phyloP scores from a whole-genome alignment of 345 rosid genomes.

The Eucalyptus regnans region DNA sequence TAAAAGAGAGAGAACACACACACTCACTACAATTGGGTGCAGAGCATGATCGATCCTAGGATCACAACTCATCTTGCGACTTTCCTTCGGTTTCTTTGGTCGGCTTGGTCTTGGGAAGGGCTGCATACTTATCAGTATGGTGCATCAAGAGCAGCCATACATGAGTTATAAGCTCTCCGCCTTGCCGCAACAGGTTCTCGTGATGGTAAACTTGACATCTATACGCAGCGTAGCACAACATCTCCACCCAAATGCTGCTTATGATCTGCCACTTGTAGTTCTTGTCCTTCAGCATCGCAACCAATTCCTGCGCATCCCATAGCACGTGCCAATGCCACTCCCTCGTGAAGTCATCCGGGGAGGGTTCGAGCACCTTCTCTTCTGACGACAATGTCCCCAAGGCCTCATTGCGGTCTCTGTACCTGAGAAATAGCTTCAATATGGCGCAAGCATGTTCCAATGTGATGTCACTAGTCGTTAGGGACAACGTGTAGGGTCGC shows the following conservation, averaged over 20 bases:
- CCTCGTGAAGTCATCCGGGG: too few relatives aligned
- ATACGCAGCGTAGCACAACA: neutral
- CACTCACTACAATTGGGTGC: neutral
- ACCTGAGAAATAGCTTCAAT: neutral
- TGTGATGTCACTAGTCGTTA: neutral
- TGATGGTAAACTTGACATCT: neutral
- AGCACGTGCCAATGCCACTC: neutral
- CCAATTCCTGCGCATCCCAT: neutral
- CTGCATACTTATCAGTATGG: neutral
- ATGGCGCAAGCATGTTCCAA: neutral
- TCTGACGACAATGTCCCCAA: neutral
- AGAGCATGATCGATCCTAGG: neutral
- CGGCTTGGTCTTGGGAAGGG: neutral
- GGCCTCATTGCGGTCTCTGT: neutral
- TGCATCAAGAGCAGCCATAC: neutral
- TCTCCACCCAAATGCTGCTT: neutral
- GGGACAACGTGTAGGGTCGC: neutral
- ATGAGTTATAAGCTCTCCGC: neutral
- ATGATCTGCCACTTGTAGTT: neutral
- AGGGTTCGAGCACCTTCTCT: neutral
- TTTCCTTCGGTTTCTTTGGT: neutral
- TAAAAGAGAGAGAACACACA: neutral
- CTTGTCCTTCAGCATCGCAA: accelerated
- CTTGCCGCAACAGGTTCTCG: neutral
- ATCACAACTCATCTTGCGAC: neutral